Base-by-base conservation (phyloP, 75 land plant species). In the Isoetes taiwanensis region DNA sequence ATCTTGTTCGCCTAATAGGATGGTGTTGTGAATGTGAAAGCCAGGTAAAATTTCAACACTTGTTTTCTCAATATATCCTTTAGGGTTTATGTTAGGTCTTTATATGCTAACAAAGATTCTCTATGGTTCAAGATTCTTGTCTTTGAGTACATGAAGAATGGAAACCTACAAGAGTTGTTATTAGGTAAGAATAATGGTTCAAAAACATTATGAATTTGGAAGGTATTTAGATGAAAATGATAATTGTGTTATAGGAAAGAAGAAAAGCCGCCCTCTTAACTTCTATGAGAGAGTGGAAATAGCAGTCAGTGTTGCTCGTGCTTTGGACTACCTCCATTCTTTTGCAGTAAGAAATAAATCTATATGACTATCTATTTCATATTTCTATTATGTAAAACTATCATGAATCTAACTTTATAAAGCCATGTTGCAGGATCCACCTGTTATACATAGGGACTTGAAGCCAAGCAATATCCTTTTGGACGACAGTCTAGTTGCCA, bases 1-100 rank as follows among this genome's bases (percentile, higher is more conserved):
- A 11, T 48, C 25, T 21, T 21, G 94, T 90, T 2, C 76, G 84
- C 1, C 80, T 90, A 3, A 72, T 83, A 17, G 97, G 97, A 12
- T 83, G 80, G 58, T 90, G 97, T 69, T 80, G 86, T 33, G 82
- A 83, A 52, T 53, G 59, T 12, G 64, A 74, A 2, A 39, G 56
- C 14, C 72, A 69, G 71, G 71, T 55, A 8, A 0, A 74, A 74
- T 58, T 28, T 74, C 23, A 28, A 65, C 37, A 34, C 46, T 33
- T 58, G 46, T 11, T 54, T 74, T 34, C 61, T 31, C 26, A 61
- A 74, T 74, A 61, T 19, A 39, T 30, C 35, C n/a, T n/a, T 20
- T 17, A 25, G 20, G 2, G 0, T 56, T 6, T 9, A 16, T 56
- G 16, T 30, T 0, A n/a, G n/a, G n/a, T n/a, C n/a, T n/a, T n/a